A percentile compares a stretch with the other conserved stretches of the same genome.
Conservation (phyloP, 1,284 basidiomycete genomes). For the Marasmius tenuissimus region DNA sequence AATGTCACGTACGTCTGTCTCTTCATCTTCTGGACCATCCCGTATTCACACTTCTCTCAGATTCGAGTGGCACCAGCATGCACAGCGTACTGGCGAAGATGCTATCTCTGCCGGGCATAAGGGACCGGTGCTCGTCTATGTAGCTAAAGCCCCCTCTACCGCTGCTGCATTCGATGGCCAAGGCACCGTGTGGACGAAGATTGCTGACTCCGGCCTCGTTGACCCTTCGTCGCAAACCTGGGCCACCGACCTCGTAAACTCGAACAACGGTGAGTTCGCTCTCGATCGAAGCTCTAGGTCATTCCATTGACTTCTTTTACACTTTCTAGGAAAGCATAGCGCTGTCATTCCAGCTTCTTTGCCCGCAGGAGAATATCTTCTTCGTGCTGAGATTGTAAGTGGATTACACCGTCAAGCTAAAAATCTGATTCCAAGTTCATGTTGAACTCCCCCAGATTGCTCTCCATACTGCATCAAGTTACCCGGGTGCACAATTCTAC, state of each 20-base stretch:
- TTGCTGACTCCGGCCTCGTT: constrained; percentile 48
- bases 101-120: constrained; percentile 52
- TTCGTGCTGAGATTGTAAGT: constrained; percentile 3
- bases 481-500: constrained; percentile 38
- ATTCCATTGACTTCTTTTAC: neutral
- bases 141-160: constrained; percentile 48
- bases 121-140: constrained; percentile 49
- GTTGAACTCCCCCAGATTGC: constrained; percentile 23
- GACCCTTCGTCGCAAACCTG: constrained; percentile 35
- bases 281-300: neutral
- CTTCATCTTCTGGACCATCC: neutral
- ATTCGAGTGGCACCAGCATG: constrained; percentile 49
- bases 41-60: constrained; percentile 22
- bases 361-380: constrained; percentile 1
- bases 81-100: constrained; percentile 52
- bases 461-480: constrained; percentile 30
- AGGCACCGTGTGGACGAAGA: constrained; percentile 54
- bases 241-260: constrained; percentile 50
- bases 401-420: neutral
- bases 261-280: constrained; percentile 34
- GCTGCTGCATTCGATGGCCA: constrained; percentile 45
- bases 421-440: neutral
- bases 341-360: neutral
- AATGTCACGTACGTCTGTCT: constrained; percentile 33
- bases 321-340: neutral